Evolutionary conservation across 257 asterid species (phyloP).

Genomic region (Ophiorrhiza pumila): DNA sequence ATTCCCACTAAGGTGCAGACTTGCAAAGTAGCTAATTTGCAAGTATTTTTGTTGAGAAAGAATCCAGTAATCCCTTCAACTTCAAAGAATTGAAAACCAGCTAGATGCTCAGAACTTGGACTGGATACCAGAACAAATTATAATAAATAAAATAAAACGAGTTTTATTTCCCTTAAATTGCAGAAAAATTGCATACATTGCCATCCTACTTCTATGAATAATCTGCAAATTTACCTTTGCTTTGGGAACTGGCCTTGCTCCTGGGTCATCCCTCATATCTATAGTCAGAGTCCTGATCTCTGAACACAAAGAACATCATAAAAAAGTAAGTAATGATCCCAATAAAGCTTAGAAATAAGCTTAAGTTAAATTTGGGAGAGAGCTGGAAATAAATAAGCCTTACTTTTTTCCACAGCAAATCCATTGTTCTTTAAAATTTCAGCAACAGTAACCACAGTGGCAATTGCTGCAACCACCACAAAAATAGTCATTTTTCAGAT

Average conservation of each 20-base stretch:
- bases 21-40: neutral
- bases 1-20: neutral
- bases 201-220: neutral
- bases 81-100: neutral
- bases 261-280: constrained; percentile 71
- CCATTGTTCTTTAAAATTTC: constrained; percentile 76
- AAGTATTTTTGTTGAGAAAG: neutral
- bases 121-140: neutral
- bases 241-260: constrained; percentile 60
- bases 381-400: constrained; percentile 11
- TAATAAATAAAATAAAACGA: neutral
- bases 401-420: constrained; percentile 67
- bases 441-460: constrained; percentile 70
- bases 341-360: neutral
- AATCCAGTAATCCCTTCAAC: neutral
- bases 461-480: constrained; percentile 46
- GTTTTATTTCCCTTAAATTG: neutral
- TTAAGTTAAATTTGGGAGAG: neutral
- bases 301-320: constrained; percentile 12
- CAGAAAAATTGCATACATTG: neutral
- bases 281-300: constrained; percentile 67
- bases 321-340: neutral
- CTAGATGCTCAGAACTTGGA: neutral
- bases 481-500: constrained; percentile 7
- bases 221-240: constrained; percentile 48